These are phyloP conservation scores for Leccinum barrowsii DNA, from an alignment of 768 basidiomycete species.

Conservation along the genomic window DNA sequence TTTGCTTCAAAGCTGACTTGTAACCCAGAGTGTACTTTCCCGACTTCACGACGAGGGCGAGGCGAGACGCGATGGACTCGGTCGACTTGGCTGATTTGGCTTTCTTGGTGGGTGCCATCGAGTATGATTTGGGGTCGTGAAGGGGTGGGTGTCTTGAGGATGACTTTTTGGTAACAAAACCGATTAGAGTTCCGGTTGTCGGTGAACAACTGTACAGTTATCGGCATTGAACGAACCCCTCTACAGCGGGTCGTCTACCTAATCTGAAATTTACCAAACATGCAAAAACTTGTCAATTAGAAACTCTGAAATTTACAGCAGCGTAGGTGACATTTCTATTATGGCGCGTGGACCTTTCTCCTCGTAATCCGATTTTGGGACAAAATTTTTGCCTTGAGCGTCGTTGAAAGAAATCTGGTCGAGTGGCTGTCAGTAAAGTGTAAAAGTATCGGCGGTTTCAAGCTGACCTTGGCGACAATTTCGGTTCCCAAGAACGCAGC, in stretches of 20 bases:
- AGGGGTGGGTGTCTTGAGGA: constrained; percentile 12
- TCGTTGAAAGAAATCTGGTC: constrained; percentile 74
- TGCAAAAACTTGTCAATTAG: not conserved
- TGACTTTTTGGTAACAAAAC: constrained; percentile 4
- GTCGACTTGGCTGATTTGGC: constrained; percentile 90
- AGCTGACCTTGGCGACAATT: constrained; percentile 76
- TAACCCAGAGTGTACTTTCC: constrained; percentile 97
- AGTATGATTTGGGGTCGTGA: constrained; percentile 18
- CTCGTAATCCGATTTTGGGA: constrained; percentile 77
- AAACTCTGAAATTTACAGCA: constrained; percentile 43
- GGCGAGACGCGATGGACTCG: constrained; percentile 89
- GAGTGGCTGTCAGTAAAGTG: not conserved
- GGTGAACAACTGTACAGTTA: constrained; percentile 32
- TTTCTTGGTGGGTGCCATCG: constrained; percentile 95
- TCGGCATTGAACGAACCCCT: not conserved
- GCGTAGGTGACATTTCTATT: constrained; percentile 72
- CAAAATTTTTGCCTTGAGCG: constrained; percentile 59
- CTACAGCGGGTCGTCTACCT: not conserved
- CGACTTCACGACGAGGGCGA: constrained; percentile 97
- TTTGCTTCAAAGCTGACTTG: constrained; percentile 97
- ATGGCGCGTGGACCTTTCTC: constrained; percentile 69
- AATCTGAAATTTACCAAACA: not conserved
- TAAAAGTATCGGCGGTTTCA: constrained; percentile 3
- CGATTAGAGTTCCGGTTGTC: constrained; percentile 15
- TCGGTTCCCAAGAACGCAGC: constrained; percentile 80